Evolutionary conservation across 2,329 filamentous ascomycete genomes (phyloP), one percentile per base, ranked within the genome.

Genomic region (Neonectria ditissima): DNA sequence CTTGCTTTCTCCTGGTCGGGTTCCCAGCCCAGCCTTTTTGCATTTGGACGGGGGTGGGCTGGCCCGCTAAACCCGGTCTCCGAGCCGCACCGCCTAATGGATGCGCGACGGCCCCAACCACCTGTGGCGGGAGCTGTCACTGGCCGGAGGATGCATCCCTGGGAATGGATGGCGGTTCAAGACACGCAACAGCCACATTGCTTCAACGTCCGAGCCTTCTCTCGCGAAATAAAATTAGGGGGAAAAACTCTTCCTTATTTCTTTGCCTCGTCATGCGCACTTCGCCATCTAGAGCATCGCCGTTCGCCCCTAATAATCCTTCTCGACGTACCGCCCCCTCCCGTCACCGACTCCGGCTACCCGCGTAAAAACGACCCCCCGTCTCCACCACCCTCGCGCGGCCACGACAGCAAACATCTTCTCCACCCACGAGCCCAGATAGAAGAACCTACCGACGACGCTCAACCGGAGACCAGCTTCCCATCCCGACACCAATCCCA

Each of bases 381-480:
- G 11, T 24, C 28, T 22, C 41, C 41, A 22, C 53, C 48, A 44
- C 54, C 44, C 54, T 30, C 10, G n/a, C 43, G 24, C 50, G 34
- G 20, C 20, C 55, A 63, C 60, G 60, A 63, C 60, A 63, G 55
- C 55, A 48, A 13, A 43, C 34, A 13, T 3, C 37, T 14, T 30
- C 47, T 57, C 54, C 55, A 63, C 60, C 60, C 24, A 34, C 55
- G 55, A 59, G 59, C 60, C 55, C 48, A 48, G 54, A 50, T 55
- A 26, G 24, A n/a, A n/a, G n/a, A n/a, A 26, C 24, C 24, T 26
- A 50, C 18, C 8, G 24, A 34, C 18, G 28, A 51, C 16, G 44
- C 58, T 26, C 24, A 26, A 26, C 47, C 53, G 24, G 30, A 11
- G 18, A 43, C 18, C 39, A 51, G 26, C 22, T 41, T 28, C 28